Percentiles rank a stretch among this genome's conserved stretches.
These are phyloP conservation scores for Emericellopsis atlantica DNA, from an alignment of 2,329 filamentous ascomycete genomes.

Conservation along the genomic window DNA sequence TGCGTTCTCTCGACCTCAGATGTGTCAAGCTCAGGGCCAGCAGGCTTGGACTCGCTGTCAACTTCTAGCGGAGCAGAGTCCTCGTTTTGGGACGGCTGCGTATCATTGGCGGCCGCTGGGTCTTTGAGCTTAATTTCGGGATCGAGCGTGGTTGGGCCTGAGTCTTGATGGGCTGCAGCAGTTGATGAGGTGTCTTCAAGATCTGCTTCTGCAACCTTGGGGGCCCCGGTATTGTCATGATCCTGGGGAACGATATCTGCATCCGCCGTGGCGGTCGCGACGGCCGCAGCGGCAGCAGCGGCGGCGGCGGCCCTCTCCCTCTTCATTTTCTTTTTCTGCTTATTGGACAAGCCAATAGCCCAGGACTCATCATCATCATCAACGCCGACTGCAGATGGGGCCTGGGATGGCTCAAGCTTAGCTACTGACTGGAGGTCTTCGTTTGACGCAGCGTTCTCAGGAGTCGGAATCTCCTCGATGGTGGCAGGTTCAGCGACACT, in stretches of 20 bases:
- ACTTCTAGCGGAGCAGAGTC: too few relatives aligned
- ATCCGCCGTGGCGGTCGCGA: background rate
- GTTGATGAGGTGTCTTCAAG: too few relatives aligned
- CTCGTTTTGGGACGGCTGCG: too few relatives aligned
- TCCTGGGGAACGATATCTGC: background rate
- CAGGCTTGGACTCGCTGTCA: background rate
- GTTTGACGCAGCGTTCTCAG: background rate
- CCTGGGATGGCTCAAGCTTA: background rate
- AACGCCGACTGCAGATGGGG: background rate
- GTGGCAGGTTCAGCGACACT: background rate
- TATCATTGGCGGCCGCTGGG: too few relatives aligned
- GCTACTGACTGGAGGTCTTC: background rate
- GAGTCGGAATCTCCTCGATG: background rate
- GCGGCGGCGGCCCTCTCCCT: conserved; percentile 8
- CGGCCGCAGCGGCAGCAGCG: background rate
- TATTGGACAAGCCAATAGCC: background rate
- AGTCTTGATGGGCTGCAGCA: too few relatives aligned
- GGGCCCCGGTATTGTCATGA: too few relatives aligned
- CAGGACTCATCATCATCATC: background rate
- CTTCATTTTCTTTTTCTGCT: conserved; percentile 7
- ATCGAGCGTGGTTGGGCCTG: too few relatives aligned
- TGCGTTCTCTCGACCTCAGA: too few relatives aligned
- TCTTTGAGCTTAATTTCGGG: too few relatives aligned
- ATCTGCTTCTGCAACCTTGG: too few relatives aligned
- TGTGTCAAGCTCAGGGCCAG: background rate